Evolutionary conservation across 768 basidiomycete genomes (phyloP).

Genomic region (Hygrophoropsis aurantiaca): DNA sequence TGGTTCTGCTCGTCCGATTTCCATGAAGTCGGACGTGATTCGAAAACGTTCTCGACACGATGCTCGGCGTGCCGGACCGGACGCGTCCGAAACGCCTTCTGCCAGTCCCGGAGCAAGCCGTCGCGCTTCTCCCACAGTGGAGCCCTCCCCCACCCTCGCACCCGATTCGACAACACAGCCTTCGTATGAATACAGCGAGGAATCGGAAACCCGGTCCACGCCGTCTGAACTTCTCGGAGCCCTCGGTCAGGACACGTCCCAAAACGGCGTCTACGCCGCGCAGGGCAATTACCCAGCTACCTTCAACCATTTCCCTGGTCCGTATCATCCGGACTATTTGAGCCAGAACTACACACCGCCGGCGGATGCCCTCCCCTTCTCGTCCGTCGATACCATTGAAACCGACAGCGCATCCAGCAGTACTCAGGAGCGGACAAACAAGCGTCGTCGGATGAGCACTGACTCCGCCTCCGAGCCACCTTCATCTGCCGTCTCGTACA

Average conservation of each 20-base stretch:
- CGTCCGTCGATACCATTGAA: constrained; percentile 47
- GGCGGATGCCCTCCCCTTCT: constrained; percentile 54
- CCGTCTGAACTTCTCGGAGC: constrained; percentile 57
- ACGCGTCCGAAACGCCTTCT: constrained; percentile 66
- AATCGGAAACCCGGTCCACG: constrained; percentile 33
- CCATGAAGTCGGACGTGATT: constrained; percentile 90
- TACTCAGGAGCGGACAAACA: constrained; percentile 46
- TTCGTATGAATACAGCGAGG: constrained; percentile 49
- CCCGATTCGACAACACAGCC: constrained; percentile 69
- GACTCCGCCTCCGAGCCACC: constrained; percentile 50
- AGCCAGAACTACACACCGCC: constrained; percentile 48
- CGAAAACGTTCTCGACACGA: constrained; percentile 86
- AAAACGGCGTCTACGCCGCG: constrained; percentile 24
- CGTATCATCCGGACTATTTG: constrained; percentile 74
- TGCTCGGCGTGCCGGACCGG: constrained; percentile 56
- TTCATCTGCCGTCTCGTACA: constrained; percentile 63
- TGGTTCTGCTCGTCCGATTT: constrained; percentile 82
- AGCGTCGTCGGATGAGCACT: constrained; percentile 73
- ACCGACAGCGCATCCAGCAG: constrained; percentile 31
- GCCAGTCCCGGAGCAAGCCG: constrained; percentile 74
- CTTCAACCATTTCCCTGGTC: constrained; percentile 61
- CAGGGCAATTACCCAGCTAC: constrained; percentile 30
- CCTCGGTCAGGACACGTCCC: constrained; percentile 32
- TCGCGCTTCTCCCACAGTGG: constrained; percentile 64
- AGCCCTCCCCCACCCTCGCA: constrained; percentile 64